Evolutionary conservation across 768 basidiomycete species (phyloP).

Genomic region (Suillus cothurnatus): DNA sequence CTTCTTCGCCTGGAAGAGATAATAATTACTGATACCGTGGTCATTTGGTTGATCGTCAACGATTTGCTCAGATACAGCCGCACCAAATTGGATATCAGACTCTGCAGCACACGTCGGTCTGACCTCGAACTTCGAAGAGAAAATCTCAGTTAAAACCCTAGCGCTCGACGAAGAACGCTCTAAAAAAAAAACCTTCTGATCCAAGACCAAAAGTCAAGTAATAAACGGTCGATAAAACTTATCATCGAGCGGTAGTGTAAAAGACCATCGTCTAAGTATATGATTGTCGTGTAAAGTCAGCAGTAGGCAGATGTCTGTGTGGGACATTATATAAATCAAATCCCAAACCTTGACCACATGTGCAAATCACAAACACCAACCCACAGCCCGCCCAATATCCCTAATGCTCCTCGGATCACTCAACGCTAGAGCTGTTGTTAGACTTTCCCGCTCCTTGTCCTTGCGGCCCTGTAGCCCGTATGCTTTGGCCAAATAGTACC

Average conservation of each 20-base stretch:
- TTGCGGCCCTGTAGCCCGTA: conserved; percentile 74
- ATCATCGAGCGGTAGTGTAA: neutral
- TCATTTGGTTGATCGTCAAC: neutral
- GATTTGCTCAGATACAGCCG: neutral
- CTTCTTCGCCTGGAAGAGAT: neutral
- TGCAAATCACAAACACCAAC: conserved; percentile 58
- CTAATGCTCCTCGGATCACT: conserved; percentile 66
- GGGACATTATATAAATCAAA: neutral
- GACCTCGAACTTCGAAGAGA: neutral
- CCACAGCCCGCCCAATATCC: conserved; percentile 62
- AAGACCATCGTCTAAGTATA: neutral
- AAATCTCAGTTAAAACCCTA: neutral
- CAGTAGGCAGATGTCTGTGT: neutral
- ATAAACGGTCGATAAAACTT: neutral
- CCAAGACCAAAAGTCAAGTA: neutral
- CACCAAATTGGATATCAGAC: neutral
- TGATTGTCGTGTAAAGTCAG: neutral
- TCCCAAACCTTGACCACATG: neutral
- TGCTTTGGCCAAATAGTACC: conserved; percentile 88
- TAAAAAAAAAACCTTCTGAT: neutral
- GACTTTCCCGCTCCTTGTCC: conserved; percentile 73
- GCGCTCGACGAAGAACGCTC: neutral
- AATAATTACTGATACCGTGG: neutral
- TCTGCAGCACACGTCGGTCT: neutral
- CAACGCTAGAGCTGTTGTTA: conserved; percentile 66